A percentile compares a stretch with the other conserved stretches of the same genome.
Conservation (phyloP, 176 grass and related monocot species). For the Avena eriantha region DNA sequence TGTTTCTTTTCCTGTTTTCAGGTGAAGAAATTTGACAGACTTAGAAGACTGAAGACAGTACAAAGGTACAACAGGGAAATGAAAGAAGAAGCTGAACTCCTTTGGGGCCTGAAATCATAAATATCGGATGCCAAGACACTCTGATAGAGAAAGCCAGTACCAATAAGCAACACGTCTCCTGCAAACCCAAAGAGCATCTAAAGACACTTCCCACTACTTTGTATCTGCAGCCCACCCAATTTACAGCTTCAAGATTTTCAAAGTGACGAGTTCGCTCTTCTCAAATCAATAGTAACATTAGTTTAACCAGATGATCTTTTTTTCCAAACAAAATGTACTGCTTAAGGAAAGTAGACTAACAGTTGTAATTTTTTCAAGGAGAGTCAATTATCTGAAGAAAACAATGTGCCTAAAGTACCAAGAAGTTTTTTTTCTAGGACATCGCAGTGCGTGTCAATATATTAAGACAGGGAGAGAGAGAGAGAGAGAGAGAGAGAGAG, state of each 20-base stretch:
- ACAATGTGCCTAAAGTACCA: neutral
- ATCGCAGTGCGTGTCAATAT: no score
- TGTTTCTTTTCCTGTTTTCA: constrained; percentile 5
- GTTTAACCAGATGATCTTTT: neutral
- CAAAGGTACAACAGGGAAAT: neutral
- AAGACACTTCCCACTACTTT: constrained; percentile 11
- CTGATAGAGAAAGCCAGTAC: constrained; percentile 5
- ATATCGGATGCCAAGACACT: neutral
- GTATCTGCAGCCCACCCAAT: neutral
- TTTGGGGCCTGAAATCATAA: neutral
- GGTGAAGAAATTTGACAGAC: neutral
- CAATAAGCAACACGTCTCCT: neutral
- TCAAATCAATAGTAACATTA: neutral
- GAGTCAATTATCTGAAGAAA: neutral
- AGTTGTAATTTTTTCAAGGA: neutral
- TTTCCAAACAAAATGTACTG: neutral
- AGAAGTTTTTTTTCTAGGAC: neutral
- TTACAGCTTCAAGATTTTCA: neutral
- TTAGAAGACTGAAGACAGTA: neutral
- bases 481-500: no score
- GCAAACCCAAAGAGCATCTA: neutral
- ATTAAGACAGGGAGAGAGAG: no score
- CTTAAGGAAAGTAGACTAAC: neutral
- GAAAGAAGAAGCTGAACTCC: constrained; percentile 3
- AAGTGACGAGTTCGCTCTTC: neutral